phyloP scores from a whole-genome alignment of 352 stramenopile genomes.

The Phytophthora crassamura region DNA sequence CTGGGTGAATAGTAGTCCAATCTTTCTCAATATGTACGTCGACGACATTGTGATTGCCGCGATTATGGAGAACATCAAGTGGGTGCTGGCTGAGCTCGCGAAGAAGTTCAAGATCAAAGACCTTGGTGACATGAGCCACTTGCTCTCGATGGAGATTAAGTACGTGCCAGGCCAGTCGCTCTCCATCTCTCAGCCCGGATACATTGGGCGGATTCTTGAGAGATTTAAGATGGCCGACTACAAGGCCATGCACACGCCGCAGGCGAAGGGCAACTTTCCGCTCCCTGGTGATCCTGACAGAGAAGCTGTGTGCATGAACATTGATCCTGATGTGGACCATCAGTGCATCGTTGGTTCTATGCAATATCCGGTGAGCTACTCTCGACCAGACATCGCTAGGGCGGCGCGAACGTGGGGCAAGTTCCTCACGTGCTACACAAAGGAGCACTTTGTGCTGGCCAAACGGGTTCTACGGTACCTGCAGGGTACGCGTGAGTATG shows the following conservation, averaged over 20 bases:
- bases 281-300: too few relatives aligned
- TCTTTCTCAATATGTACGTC: constrained; percentile 19
- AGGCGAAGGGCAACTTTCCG: too few relatives aligned
- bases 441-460: neutral
- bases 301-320: too few relatives aligned
- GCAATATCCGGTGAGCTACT: constrained; percentile 4
- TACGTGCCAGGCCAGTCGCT: too few relatives aligned
- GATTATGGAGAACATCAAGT: neutral
- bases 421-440: neutral
- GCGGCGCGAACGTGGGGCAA: neutral
- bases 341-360: neutral
- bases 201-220: constrained; percentile 4
- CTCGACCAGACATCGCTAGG: neutral
- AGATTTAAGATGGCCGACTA: neutral
- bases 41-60: constrained; percentile 20
- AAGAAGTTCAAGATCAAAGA: constrained; percentile 16
- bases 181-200: constrained; percentile 3
- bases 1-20: neutral
- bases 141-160: too few relatives aligned
- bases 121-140: too few relatives aligned
- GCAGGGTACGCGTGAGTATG: neutral
- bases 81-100: constrained; percentile 6
- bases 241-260: too few relatives aligned
- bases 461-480: constrained; percentile 11
- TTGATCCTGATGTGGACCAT: neutral